Evolutionary conservation across 2,329 filamentous ascomycete genomes (phyloP), one percentile per base, ranked within the genome.

Genomic region (Penicillium sp.): DNA sequence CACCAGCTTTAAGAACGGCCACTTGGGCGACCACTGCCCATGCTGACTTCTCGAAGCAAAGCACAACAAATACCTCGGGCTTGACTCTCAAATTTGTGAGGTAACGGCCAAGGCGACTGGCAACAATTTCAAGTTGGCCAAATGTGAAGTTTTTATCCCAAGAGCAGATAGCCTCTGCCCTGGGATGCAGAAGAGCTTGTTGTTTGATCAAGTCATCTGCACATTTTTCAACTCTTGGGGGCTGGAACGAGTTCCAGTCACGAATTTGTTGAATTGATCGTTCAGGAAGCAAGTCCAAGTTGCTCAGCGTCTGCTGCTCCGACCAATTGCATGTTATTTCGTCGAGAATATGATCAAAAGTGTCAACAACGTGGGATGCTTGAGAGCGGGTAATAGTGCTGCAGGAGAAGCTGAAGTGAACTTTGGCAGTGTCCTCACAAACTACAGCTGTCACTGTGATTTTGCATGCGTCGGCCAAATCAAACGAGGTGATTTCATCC

Each of bases 341-440:
- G 5, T 57, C 47, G 18, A 71, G 28, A 5, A 67, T 56, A 25
- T 66, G 60, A 24, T 64, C 56, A 24, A 69, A 71, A 9, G 63
- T 60, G 39, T 64, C 59, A 38, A 66, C 58, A 13, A 70, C 51
- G 49, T 65, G 61, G 6, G 56, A 55, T 4, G 62, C 58, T 26
- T 68, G 60, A 25, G 48, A 51, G 4, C 54, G 47, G 40, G 76
- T 75, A 25, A 85, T 70, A 24, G 75, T 66, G 37, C 73, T 70
- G 0, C 75, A 72, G n/a, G 79, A 72, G 3, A 70, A 66, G 32
- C 74, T 74, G 24, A 85, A 71, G 45, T 80, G 75, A 2, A 69
- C 61, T 24, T 83, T 67, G 3, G 77, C 76, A 5, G 54, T 53
- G 6, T 54, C 46, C 8, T 53, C 48, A 12, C 59, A 61, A 5